A percentile compares a stretch with the other conserved stretches of the same genome.
Conservation (phyloP, 108 stramenopile species). For the Pseudonitzschia delicatissima region DNA sequence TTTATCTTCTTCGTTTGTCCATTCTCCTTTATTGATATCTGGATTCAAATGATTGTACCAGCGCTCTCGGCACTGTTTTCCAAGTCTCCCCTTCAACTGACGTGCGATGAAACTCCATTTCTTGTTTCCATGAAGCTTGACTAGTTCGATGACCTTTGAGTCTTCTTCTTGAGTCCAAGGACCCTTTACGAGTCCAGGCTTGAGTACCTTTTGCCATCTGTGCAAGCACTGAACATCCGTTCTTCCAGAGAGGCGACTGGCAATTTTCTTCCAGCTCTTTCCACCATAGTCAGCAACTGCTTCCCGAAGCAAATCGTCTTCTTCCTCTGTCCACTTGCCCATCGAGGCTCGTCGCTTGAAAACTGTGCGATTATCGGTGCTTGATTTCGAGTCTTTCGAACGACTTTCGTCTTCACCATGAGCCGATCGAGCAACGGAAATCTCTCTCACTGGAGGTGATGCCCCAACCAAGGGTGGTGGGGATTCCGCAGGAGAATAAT, state of each 20-base stretch:
- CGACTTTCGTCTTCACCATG: conserved; percentile 5
- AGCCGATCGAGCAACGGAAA: conserved; percentile 16
- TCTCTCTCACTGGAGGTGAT: conserved; percentile 9
- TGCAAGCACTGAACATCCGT: conserved; percentile 97
- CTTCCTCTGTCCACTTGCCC: conserved; percentile 85
- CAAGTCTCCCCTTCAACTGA: conserved; percentile 88
- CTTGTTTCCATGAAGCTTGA: conserved; percentile 80
- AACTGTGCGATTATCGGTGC: conserved; percentile 20
- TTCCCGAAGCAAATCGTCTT: conserved; percentile 70
- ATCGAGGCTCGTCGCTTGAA: conserved; percentile 81
- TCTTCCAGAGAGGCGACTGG: conserved; percentile 67
- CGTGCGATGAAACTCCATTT: conserved; percentile 92
- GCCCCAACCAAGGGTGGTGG: conserved; percentile 1
- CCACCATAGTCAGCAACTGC: conserved; percentile 85
- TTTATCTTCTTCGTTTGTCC: conserved; percentile 90
- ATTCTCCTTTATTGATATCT: conserved; percentile 90
- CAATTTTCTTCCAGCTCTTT: conserved; percentile 96
- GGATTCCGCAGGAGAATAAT: conserved; percentile 17
- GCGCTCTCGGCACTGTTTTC: conserved; percentile 98
- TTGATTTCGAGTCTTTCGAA: conserved; percentile 7
- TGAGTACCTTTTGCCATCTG: conserved; percentile 98
- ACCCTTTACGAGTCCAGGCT: conserved; percentile 96
- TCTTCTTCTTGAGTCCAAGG: conserved; percentile 98
- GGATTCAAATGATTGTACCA: conserved; percentile 99
- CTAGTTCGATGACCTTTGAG: conserved; percentile 63